These are phyloP conservation scores for Apiospora rasikravindrae DNA, from an alignment of 2,329 filamentous ascomycete species.

Conservation along the genomic window DNA sequence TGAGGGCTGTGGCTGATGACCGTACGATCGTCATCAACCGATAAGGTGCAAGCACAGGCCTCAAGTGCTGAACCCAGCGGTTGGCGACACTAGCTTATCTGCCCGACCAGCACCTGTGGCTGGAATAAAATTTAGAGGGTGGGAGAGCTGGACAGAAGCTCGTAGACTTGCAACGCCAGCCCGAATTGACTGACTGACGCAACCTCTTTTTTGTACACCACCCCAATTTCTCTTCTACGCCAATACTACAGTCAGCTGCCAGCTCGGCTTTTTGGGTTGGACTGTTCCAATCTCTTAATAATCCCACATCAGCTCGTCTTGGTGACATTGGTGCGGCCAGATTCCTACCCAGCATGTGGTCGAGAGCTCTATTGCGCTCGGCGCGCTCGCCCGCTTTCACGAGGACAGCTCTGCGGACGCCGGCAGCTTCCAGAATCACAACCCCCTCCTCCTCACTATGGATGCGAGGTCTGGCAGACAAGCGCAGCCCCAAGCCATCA, in stretches of 20 bases:
- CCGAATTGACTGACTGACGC: not conserved
- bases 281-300: not conserved
- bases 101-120: conserved; percentile 22
- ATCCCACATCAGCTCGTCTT: not conserved
- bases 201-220: conserved; percentile 17
- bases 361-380: conserved; percentile 45
- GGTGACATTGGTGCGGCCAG: conserved; percentile 1
- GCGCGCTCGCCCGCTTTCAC: conserved; percentile 40
- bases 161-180: not conserved
- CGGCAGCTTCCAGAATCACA: conserved; percentile 37
- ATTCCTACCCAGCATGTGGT: conserved; percentile 42
- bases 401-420: conserved; percentile 32
- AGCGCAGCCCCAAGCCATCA: conserved; percentile 32
- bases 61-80: not conserved
- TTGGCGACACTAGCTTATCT: not conserved
- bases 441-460: conserved; percentile 44
- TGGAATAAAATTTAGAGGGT: conserved; percentile 27
- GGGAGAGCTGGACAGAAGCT: conserved; percentile 1
- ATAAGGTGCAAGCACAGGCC: conserved; percentile 9
- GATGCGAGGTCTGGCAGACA: conserved; percentile 50
- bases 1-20: conserved; percentile 9
- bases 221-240: conserved; percentile 3
- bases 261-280: not conserved
- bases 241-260: not conserved
- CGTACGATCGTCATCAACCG: conserved; percentile 10